Base-by-base conservation (phyloP, 305 asterid genomes). In the Fraxinus ornus region DNA sequence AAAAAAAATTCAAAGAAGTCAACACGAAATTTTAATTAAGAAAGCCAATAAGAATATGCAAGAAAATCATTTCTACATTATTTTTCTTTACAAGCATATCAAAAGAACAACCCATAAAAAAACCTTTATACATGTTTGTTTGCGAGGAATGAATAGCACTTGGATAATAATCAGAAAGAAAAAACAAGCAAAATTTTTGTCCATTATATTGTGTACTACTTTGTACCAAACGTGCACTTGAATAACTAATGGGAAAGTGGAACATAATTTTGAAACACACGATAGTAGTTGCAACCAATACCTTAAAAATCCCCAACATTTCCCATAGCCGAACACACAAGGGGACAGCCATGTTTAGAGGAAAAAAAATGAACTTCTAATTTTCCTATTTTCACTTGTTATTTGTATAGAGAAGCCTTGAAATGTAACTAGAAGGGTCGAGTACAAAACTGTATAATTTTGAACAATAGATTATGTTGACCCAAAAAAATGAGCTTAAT, bases 291-390 rank as follows among this genome's bases (percentile, higher is more conserved):
- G 62, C 62, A 52, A 62, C 12, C 24, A 19, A 30, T 91, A 93
- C 98, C 97, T 93, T 94, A 89, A 37, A 37, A 37, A 37, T 37
- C 10, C 44, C 44, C 44, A 7, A 7, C 12, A 37, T 37, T 37
- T 37, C 12, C 41, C 44, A 37, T 37, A 8, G 44, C 44, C 44
- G 9, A 37, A 37, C 44, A 37, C 44, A 7, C 9, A 37, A 37
- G 44, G 44, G 44, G 7, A 1, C 44, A 37, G 12, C 44, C 10
- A 37, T 37, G 44, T 37, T 37, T 37, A 37, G 12, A 7, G 44
- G 3, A 33, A 33, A 30, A 36, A 37, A 8, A 37, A n/a, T 4
- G 39, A 78, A 76, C 30, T 72, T 10, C 35, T 4, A 19, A 35
- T 36, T 47, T 17, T 28, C 26, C 7, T 24, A 12, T 41, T 41